phyloP scores from a whole-genome alignment of 768 basidiomycete genomes.

The Trametes cingulata region DNA sequence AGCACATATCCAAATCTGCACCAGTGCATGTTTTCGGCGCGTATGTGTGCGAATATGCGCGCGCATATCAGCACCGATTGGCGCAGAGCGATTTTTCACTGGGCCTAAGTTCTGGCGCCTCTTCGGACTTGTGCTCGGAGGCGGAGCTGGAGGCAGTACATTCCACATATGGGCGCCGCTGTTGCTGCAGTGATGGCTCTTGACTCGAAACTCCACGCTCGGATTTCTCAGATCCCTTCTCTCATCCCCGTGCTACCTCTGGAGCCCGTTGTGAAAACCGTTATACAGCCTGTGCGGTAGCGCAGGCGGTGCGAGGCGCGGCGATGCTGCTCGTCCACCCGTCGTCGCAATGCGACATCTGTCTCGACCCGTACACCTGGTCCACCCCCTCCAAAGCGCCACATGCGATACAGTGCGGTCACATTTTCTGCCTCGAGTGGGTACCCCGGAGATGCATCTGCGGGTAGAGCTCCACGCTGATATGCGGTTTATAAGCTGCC shows the following conservation, averaged over 20 bases:
- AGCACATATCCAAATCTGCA: too few species aligned
- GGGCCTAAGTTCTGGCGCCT: neutral
- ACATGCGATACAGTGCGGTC: slow-evolving; percentile 75
- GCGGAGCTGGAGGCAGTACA: slow-evolving; percentile 3
- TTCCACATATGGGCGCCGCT: slow-evolving; percentile 10
- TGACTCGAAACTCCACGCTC: slow-evolving; percentile 2
- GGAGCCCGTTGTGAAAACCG: neutral
- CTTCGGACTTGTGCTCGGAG: slow-evolving; percentile 5
- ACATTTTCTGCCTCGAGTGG: slow-evolving; percentile 58
- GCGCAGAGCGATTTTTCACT: too few species aligned
- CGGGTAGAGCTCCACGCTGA: neutral
- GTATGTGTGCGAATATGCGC: too few species aligned
- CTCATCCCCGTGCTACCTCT: neutral
- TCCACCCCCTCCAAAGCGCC: slow-evolving; percentile 52
- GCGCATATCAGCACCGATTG: too few species aligned
- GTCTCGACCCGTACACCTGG: slow-evolving; percentile 64
- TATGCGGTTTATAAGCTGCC: slow-evolving; percentile 45
- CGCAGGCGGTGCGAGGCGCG: neutral
- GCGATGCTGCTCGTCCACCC: slow-evolving; percentile 65
- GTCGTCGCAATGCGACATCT: slow-evolving; percentile 75
- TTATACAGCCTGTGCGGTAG: neutral
- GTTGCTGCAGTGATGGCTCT: slow-evolving; percentile 15
- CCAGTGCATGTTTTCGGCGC: too few species aligned
- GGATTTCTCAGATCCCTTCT: slow-evolving; percentile 2
- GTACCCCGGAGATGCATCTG: neutral